These are phyloP conservation scores for Anastatica hierochuntica DNA, from an alignment of 345 rosid genomes.

Conservation along the genomic window DNA sequence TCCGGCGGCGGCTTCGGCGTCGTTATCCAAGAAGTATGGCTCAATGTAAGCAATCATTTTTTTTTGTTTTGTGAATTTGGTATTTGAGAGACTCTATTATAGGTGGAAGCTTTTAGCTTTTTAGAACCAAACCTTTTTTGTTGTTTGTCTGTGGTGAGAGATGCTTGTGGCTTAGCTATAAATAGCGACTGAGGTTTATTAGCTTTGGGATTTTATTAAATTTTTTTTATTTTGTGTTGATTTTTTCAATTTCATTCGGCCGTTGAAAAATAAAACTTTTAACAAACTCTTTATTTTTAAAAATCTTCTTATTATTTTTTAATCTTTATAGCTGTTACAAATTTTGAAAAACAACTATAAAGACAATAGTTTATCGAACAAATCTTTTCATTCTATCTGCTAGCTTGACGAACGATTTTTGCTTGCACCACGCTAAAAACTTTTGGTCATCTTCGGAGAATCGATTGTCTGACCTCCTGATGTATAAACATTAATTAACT, in stretches of 20 bases:
- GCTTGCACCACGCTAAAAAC: no score
- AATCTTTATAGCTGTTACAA: no score
- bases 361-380: no score
- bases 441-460: no score
- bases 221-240: not conserved
- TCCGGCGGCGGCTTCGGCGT: constrained; percentile 39
- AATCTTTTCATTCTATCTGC: no score
- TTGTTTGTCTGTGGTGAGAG: constrained; percentile 28
- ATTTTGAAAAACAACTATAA: no score
- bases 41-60: constrained; percentile 75
- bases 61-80: not conserved
- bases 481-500: no score
- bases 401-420: no score
- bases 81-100: constrained; percentile 13
- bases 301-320: no score
- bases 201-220: constrained; percentile 6
- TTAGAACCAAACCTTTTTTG: constrained; percentile 13
- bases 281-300: not conserved
- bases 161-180: constrained; percentile 25
- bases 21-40: constrained; percentile 58
- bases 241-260: constrained; percentile 14
- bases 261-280: constrained; percentile 14
- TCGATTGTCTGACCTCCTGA: no score
- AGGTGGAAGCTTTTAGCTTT: constrained; percentile 15
- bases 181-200: constrained; percentile 26